Conservation (phyloP, 129 eudicot species). For the Flaveria robusta region DNA sequence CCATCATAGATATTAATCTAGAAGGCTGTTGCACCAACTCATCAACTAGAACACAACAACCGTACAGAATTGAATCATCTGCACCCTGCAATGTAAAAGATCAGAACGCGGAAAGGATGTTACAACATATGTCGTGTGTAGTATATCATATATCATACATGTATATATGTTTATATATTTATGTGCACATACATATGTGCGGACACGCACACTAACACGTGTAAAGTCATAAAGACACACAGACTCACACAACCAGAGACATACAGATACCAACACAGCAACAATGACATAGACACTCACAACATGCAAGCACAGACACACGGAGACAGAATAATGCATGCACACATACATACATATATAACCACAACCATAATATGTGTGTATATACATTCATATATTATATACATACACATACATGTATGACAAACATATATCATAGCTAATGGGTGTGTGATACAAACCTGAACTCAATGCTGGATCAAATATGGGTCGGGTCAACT, state of each 20-base stretch:
- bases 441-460: too few relatives aligned
- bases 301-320: too few relatives aligned
- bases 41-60: constrained; percentile 95
- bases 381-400: not conserved
- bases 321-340: not conserved
- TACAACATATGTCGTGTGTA: not conserved
- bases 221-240: too few relatives aligned
- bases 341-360: not conserved
- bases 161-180: not conserved
- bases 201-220: not conserved
- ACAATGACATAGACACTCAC: not conserved
- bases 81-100: constrained; percentile 61
- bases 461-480: too few relatives aligned
- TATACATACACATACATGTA: not conserved
- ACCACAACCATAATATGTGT: not conserved
- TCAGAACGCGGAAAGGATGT: constrained; percentile 3
- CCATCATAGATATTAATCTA: constrained; percentile 68
- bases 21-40: constrained; percentile 90
- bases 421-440: not conserved
- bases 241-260: not conserved
- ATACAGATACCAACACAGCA: not conserved
- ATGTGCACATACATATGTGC: not conserved
- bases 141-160: not conserved
- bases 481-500: too few relatives aligned
- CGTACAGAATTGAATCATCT: constrained; percentile 91